These are phyloP conservation scores for Podila horticola DNA, from an alignment of 192 early-diverging fungal species.

Conservation along the genomic window DNA sequence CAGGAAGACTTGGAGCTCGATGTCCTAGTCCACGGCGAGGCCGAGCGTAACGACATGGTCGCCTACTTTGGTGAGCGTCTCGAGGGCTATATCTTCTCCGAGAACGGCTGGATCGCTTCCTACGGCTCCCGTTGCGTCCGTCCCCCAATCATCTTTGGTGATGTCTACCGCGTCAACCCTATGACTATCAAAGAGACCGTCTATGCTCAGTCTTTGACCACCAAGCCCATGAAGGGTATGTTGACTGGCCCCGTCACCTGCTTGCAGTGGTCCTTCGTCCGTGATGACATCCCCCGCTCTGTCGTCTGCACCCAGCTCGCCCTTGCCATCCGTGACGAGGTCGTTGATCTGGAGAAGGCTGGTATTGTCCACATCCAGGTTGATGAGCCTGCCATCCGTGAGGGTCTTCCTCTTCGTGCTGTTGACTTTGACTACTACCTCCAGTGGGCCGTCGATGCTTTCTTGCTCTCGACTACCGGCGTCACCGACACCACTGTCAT, in stretches of 20 bases:
- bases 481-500: constrained; percentile 92
- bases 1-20: constrained; percentile 93
- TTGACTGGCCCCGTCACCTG: constrained; percentile 98
- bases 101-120: constrained; percentile 97
- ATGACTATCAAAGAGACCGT: constrained; percentile 91
- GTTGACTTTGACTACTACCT: constrained; percentile 91
- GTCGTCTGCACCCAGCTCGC: constrained; percentile 90
- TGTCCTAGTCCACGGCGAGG: constrained; percentile 98
- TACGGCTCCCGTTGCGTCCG: constrained; percentile 98
- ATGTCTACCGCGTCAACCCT: constrained; percentile 88
- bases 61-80: constrained; percentile 98
- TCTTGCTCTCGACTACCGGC: constrained; percentile 89
- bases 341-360: constrained; percentile 90
- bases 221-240: constrained; percentile 98
- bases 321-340: constrained; percentile 96
- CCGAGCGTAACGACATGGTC: constrained; percentile 96
- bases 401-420: constrained; percentile 93
- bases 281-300: constrained; percentile 92
- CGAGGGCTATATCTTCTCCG: constrained; percentile 93
- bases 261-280: constrained; percentile 98
- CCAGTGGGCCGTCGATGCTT: constrained; percentile 94
- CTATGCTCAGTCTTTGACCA: constrained; percentile 92
- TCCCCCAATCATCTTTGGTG: constrained; percentile 98
- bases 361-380: constrained; percentile 96
- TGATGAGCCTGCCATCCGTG: constrained; percentile 99